Conservation (phyloP, 768 basidiomycete genomes). For the Dacryopinax spathularia region DNA sequence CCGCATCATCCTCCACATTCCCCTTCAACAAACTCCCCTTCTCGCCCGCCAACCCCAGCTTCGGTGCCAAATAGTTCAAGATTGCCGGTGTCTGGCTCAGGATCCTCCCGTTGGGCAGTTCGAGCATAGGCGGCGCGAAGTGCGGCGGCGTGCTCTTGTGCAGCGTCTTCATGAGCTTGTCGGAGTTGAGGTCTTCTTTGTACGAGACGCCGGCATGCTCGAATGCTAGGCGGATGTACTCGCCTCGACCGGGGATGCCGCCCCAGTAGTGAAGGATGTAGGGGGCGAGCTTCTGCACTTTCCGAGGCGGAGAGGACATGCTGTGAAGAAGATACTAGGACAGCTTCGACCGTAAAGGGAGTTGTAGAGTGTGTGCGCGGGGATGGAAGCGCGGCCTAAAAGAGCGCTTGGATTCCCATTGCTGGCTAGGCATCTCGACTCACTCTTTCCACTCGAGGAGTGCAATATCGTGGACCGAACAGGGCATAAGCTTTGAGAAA, state of each 20-base stretch:
- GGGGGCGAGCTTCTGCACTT: not conserved
- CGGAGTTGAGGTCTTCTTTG: conserved; percentile 17
- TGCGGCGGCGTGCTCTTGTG: conserved; percentile 17
- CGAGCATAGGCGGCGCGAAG: conserved; percentile 32
- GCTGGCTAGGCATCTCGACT: no score
- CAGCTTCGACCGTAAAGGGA: no score
- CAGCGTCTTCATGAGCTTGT: conserved; percentile 7
- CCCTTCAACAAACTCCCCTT: conserved; percentile 12
- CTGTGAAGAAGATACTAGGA: no score
- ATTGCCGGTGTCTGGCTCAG: conserved; percentile 29
- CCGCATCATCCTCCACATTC: conserved; percentile 20
- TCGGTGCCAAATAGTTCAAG: conserved; percentile 26
- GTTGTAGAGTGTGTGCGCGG: no score
- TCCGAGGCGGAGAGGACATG: not conserved
- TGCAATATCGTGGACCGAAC: no score
- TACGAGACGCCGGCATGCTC: conserved; percentile 27
- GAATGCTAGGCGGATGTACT: conserved; percentile 28
- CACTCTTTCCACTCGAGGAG: no score
- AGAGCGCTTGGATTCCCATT: no score
- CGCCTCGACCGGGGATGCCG: conserved; percentile 27
- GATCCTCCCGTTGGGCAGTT: conserved; percentile 19
- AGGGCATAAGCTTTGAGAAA: no score
- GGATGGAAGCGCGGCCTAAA: no score
- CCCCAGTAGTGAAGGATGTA: conserved; percentile 19
- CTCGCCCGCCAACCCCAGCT: conserved; percentile 21